Conservation (phyloP, 305 asterid species). For the Fraxinus greggii region DNA sequence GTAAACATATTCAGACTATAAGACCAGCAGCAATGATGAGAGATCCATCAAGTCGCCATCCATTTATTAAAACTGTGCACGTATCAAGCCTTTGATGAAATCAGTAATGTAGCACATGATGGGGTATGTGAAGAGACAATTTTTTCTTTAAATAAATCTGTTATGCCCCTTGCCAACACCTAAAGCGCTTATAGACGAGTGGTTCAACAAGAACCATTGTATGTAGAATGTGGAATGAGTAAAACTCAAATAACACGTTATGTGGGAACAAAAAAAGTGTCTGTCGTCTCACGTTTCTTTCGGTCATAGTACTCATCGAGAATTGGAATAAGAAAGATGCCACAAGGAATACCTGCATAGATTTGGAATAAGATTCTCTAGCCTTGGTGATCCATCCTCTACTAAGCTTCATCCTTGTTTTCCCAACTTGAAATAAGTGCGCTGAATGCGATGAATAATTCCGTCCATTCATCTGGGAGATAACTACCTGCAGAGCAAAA, state of each 20-base stretch:
- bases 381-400: slow-evolving; percentile 99
- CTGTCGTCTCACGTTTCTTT: background rate
- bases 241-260: background rate
- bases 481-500: slow-evolving; percentile 57
- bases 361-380: slow-evolving; percentile 75
- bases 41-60: background rate
- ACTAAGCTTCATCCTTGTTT: slow-evolving; percentile 81
- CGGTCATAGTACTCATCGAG: background rate
- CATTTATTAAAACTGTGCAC: background rate
- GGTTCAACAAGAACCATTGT: background rate
- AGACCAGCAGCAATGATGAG: background rate
- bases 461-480: slow-evolving; percentile 89
- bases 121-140: background rate
- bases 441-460: slow-evolving; percentile 79
- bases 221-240: background rate
- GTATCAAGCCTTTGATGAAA: background rate
- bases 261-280: background rate
- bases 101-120: background rate
- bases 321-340: background rate
- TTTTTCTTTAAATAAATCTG: background rate
- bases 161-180: background rate
- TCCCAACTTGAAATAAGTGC: slow-evolving; percentile 80
- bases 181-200: background rate
- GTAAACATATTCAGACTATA: background rate
- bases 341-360: slow-evolving; percentile 75